A percentile compares a stretch with the other conserved stretches of the same genome.
These are phyloP conservation scores for Aspergillus hancockii DNA, from an alignment of 495 filamentous ascomycete species.

Conservation along the genomic window DNA sequence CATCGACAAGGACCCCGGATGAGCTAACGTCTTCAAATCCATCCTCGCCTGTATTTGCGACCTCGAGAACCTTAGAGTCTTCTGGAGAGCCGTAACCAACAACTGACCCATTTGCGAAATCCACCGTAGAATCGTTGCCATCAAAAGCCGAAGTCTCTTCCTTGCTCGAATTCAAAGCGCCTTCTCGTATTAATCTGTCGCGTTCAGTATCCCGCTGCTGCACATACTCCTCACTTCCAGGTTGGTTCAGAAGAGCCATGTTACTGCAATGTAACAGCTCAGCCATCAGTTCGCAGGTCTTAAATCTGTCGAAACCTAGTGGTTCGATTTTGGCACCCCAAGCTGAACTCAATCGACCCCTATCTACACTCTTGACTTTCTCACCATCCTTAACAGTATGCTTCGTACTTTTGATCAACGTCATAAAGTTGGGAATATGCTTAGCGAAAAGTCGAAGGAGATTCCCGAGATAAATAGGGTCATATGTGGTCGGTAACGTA, in stretches of 20 bases:
- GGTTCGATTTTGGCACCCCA: conserved; percentile 93
- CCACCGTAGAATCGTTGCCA: conserved; percentile 51
- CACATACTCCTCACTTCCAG: conserved; percentile 86
- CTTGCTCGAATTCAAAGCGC: conserved; percentile 42
- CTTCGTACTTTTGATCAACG: conserved; percentile 69
- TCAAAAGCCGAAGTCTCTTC: conserved; percentile 45
- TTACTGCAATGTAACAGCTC: conserved; percentile 98
- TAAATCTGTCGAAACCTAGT: conserved; percentile 96
- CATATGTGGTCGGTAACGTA: conserved; percentile 74
- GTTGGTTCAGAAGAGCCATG: conserved; percentile 94
- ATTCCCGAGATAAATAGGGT: conserved; percentile 95
- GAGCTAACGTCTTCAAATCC: conserved; percentile 90
- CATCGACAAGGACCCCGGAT: conserved; percentile 65
- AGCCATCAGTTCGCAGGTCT: conserved; percentile 98
- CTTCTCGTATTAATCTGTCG: conserved; percentile 72
- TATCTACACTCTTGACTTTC: conserved; percentile 57
- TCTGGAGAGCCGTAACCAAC: conserved; percentile 42
- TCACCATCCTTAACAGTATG: conserved; percentile 61
- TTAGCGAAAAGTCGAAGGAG: conserved; percentile 89
- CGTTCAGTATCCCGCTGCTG: conserved; percentile 78
- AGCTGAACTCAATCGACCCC: conserved; percentile 73
- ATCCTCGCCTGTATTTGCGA: conserved; percentile 80
- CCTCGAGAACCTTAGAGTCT: conserved; percentile 56
- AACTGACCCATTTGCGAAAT: conserved; percentile 41
- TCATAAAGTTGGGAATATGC: conserved; percentile 95